Evolutionary conservation across 2,329 filamentous ascomycete species (phyloP), one percentile per base, ranked within the genome.

Genomic region (Fusarium dlaminii): DNA sequence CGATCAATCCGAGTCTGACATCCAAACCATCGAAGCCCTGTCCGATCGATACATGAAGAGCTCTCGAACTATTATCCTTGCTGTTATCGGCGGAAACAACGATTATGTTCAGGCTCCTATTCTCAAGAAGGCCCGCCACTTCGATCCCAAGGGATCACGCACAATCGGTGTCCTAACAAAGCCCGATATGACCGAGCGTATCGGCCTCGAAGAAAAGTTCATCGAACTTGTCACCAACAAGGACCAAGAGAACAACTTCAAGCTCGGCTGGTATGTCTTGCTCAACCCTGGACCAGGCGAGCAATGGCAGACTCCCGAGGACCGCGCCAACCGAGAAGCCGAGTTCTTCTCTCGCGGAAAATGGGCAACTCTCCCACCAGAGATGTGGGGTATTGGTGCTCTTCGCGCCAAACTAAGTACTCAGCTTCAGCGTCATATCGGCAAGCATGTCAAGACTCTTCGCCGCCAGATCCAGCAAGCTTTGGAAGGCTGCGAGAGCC

Each of bases 21-120:
- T 88, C 62, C 81, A 84, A 67, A 86, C 87, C 6, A 88, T 90
- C 55, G 85, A 87, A 36, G 72, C 82, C 0, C 80, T 91, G 5
- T 87, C 86, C 17, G 86, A 88, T 13, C 83, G 83, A 34, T 89
- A 89, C 79, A 89, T 89, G 87, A 87, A 87, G 81, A 87, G 86
- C 68, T 81, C 86, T 0, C 84, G 87, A 37, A 89, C 87, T 49
- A 87, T 89, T 51, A 89, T 89, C 49, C 81, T 89, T 6, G 87
- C 87, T 37, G 87, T 89, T 30, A 84, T 89, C 24, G 87, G 86
- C 8, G 87, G 87, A 29, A 89, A 89, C 78, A 86, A 86, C 48
- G 87, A 89, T 70, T 88, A 87, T 56, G 86, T 88, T 5, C 86
- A 88, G 61, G 86, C 86, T 0, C 86, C 86, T 0, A 87, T 88